These are phyloP conservation scores for Exophiala sp. DNA, from an alignment of 2,329 filamentous ascomycete species.

Conservation along the genomic window DNA sequence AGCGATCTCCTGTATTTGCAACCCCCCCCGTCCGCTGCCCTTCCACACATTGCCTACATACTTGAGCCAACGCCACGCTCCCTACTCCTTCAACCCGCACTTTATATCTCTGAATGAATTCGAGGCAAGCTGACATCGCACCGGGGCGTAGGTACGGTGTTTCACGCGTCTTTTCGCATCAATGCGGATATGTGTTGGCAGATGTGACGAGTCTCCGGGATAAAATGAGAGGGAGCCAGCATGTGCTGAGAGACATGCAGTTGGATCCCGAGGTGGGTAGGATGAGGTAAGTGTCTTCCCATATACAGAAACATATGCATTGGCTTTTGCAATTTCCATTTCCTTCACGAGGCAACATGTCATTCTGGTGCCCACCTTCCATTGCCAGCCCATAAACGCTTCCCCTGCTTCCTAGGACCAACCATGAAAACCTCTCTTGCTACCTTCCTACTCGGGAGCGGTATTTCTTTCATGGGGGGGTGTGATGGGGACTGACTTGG, in stretches of 20 bases:
- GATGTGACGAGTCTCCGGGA: slow-evolving; percentile 72
- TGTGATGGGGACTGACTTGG: no score
- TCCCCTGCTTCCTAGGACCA: no score
- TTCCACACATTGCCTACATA: no score
- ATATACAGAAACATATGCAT: neutral
- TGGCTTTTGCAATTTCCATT: no score
- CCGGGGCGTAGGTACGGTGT: slow-evolving; percentile 61
- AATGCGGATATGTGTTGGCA: slow-evolving; percentile 76
- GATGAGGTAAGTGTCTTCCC: slow-evolving; percentile 54
- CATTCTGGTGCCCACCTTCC: no score
- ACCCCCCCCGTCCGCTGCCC: neutral
- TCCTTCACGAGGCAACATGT: no score
- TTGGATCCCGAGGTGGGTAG: slow-evolving; percentile 67
- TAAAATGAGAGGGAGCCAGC: slow-evolving; percentile 64
- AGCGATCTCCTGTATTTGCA: slow-evolving; percentile 69
- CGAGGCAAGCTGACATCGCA: slow-evolving; percentile 21
- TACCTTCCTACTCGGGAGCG: no score
- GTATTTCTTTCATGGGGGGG: no score
- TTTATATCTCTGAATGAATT: no score
- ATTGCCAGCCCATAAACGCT: no score
- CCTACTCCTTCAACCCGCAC: no score
- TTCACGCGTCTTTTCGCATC: slow-evolving; percentile 76
- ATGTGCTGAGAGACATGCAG: slow-evolving; percentile 51
- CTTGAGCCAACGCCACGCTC: no score
- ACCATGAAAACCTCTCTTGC: neutral